These are phyloP conservation scores for Mucor indicus DNA, from an alignment of 371 early-diverging fungal genomes.

Conservation along the genomic window DNA sequence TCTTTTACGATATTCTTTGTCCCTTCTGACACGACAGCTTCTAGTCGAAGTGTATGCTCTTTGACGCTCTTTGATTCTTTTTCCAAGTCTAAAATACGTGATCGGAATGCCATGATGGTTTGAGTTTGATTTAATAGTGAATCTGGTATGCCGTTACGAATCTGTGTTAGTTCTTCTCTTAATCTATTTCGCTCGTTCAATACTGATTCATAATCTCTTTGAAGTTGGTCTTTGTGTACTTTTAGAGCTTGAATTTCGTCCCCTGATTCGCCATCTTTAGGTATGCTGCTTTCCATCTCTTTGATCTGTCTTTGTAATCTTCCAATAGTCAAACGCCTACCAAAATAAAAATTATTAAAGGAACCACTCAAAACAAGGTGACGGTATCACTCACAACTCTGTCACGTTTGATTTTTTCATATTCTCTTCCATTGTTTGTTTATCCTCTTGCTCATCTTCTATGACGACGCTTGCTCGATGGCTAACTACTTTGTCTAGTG, in stretches of 20 bases:
- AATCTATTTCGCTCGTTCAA: conserved; percentile 59
- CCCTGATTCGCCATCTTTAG: conserved; percentile 12
- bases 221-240: conserved; percentile 59
- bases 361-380: background rate
- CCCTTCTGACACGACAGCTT: conserved; percentile 32
- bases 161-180: conserved; percentile 63
- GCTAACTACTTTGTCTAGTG: conserved; percentile 31
- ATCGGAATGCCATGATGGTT: conserved; percentile 46
- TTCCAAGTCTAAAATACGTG: conserved; percentile 47
- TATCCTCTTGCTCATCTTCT: conserved; percentile 23
- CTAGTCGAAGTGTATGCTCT: conserved; percentile 29
- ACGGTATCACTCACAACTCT: conserved; percentile 29
- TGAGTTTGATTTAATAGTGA: conserved; percentile 45
- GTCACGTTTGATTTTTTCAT: conserved; percentile 53
- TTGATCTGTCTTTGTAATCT: conserved; percentile 40
- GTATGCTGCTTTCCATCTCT: conserved; percentile 23
- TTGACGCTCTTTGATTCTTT: conserved; percentile 39
- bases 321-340: conserved; percentile 35
- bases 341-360: background rate
- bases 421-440: conserved; percentile 41
- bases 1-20: conserved; percentile 40
- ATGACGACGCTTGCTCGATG: conserved; percentile 39
- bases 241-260: conserved; percentile 54
- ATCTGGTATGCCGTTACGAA: conserved; percentile 53
- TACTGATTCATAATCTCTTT: conserved; percentile 64